These are phyloP conservation scores for Peribolospora kevripleyi DNA, from an alignment of 768 basidiomycete genomes.

Conservation along the genomic window DNA sequence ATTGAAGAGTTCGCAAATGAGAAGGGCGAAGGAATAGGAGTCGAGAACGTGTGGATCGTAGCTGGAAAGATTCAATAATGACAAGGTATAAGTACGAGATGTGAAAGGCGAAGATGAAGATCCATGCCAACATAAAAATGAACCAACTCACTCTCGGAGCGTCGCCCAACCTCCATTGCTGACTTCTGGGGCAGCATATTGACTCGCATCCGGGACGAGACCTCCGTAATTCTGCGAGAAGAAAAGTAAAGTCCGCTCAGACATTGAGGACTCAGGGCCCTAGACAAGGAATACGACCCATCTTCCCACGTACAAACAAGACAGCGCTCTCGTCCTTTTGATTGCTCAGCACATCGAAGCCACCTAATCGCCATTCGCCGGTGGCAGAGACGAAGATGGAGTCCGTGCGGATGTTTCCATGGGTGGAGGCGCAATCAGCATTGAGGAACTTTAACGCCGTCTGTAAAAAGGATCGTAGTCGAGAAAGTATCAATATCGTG, in stretches of 20 bases:
- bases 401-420: slow-evolving; percentile 43
- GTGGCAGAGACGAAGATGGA: slow-evolving; percentile 76
- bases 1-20: slow-evolving; percentile 72
- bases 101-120: too few species aligned
- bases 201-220: slow-evolving; percentile 34
- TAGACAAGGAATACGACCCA: slow-evolving; percentile 1
- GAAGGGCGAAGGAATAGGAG: slow-evolving; percentile 64
- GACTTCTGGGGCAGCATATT: slow-evolving; percentile 58
- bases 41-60: slow-evolving; percentile 43
- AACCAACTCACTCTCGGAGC: slow-evolving; percentile 46
- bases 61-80: slow-evolving; percentile 11
- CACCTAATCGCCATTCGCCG: slow-evolving; percentile 90
- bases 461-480: slow-evolving; percentile 22
- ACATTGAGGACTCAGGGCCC: background rate
- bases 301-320: slow-evolving; percentile 40
- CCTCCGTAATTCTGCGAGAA: slow-evolving; percentile 38
- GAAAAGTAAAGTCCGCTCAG: background rate
- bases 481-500: background rate
- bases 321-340: slow-evolving; percentile 51
- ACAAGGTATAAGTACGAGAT: too few species aligned
- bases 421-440: slow-evolving; percentile 52
- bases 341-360: slow-evolving; percentile 71
- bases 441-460: slow-evolving; percentile 79
- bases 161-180: slow-evolving; percentile 62
- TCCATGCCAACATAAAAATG: slow-evolving; percentile 5